Conservation (phyloP, 257 asterid genomes). For the Solanum neorickii region DNA sequence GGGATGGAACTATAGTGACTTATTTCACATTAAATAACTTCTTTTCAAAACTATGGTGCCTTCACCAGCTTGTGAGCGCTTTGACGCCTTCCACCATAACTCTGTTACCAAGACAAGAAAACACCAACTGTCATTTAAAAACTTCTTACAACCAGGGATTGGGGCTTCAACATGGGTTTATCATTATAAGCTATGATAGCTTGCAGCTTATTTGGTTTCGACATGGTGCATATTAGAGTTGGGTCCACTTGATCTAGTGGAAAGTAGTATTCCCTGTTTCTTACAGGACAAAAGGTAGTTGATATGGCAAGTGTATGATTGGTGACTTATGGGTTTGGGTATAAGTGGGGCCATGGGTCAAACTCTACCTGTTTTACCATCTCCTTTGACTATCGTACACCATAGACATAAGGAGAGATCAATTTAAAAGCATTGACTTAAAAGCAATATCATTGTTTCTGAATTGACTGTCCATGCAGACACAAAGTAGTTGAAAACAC, state of each 20-base stretch:
- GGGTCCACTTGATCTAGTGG: not conserved
- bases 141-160: not conserved
- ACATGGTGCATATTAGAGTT: not conserved
- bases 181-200: not conserved
- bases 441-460: not conserved
- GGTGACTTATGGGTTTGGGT: not conserved
- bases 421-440: not conserved
- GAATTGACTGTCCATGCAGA: not conserved
- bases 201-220: not conserved
- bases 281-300: not conserved
- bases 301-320: not conserved
- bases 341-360: not conserved
- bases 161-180: not conserved
- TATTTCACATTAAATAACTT: not conserved
- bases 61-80: not conserved
- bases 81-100: not conserved
- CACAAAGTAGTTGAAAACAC: not conserved
- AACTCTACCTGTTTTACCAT: not conserved
- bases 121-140: not conserved
- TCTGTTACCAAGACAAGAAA: not conserved
- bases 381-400: not conserved
- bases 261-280: not conserved
- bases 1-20: not conserved
- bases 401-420: not conserved
- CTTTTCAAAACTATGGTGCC: not conserved